Evolutionary conservation across 345 rosid species (phyloP), one percentile per base, ranked within the genome.

Genomic region (Microcos paniculata): DNA sequence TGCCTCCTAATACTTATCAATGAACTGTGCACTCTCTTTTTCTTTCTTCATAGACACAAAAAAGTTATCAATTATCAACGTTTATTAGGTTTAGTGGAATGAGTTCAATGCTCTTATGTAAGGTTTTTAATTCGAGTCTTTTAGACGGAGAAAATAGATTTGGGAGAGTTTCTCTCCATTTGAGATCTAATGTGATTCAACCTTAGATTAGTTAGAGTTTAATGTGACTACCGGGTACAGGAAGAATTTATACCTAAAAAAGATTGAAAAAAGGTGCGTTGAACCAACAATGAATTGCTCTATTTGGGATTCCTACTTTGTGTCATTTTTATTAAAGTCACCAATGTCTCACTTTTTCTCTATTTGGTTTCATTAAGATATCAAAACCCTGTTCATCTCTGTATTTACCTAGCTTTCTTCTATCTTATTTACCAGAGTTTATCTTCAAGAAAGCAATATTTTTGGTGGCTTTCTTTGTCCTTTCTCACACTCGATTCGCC

Each of bases 381-480:
- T 30, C 19, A 18, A 5, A 16, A 23, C 59, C 19, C 2, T 5
- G 16, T 53, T 2, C 19, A 13, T 16, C 15, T 42, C n/a, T n/a
- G 16, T 24, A 23, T 33, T 55, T 46, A 35, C 40, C 59, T 52
- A 11, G 11, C 18, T 67, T 46, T 0, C 12, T 53, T 42, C 23
- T 1, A 23, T 31, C 42, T 35, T 1, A 12, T 57, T 56, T 40
- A 15, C 46, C 24, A 59, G 62, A 63, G n/a, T 13, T 68, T 67
- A 68, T 72, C 15, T 67, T 7, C 24, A 46, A 57, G 59, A 74
- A 67, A 43, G 61, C 65, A 62, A 38, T 28, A 49, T 70, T 71
- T 67, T 70, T 73, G 85, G 80, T 73, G 82, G 82, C 77, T 70
- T 69, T 70, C 30, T 67, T 73, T 81, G 88, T 79, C 86, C 77